Percentiles rank a stretch among this genome's conserved stretches.
Evolutionary conservation across 352 stramenopile genomes (phyloP).

Genomic region (Globisporangium barbulae): DNA sequence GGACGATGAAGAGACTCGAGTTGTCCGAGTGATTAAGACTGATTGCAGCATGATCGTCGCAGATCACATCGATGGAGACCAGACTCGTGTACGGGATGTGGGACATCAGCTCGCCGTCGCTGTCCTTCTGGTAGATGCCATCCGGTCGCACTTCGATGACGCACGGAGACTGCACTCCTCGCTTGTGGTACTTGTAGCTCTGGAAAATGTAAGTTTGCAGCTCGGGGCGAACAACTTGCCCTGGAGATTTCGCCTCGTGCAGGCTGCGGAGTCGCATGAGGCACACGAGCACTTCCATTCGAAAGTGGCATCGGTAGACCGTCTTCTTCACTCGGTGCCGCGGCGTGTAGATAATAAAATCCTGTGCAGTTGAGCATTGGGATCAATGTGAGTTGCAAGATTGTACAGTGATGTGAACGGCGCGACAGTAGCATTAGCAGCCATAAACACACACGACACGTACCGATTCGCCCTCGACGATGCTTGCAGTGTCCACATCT

Average conservation of each 20-base stretch:
- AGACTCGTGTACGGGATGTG: constrained; percentile 81
- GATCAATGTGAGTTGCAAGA: neutral
- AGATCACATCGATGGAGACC: constrained; percentile 82
- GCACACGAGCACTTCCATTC: constrained; percentile 81
- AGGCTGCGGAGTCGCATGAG: constrained; percentile 72
- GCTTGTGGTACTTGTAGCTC: constrained; percentile 58
- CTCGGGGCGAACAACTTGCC: constrained; percentile 25
- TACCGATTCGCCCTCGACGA: constrained; percentile 66
- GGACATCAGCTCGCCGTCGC: constrained; percentile 71
- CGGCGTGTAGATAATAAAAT: constrained; percentile 75
- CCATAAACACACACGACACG: neutral
- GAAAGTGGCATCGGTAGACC: constrained; percentile 74
- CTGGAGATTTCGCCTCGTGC: constrained; percentile 41
- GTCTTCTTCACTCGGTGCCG: constrained; percentile 81
- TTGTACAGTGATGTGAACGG: neutral
- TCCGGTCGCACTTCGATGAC: constrained; percentile 68
- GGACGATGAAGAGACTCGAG: constrained; percentile 74
- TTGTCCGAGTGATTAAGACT: constrained; percentile 78
- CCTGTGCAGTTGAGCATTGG: constrained; percentile 17
- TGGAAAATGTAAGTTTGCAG: constrained; percentile 55
- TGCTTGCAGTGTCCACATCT: constrained; percentile 58
- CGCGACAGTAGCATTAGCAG: neutral
- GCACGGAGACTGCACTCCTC: constrained; percentile 56
- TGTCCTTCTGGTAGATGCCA: constrained; percentile 74
- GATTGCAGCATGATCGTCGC: constrained; percentile 67